Conservation (phyloP, 495 filamentous ascomycete species). For the Schizothecium vesticola region DNA sequence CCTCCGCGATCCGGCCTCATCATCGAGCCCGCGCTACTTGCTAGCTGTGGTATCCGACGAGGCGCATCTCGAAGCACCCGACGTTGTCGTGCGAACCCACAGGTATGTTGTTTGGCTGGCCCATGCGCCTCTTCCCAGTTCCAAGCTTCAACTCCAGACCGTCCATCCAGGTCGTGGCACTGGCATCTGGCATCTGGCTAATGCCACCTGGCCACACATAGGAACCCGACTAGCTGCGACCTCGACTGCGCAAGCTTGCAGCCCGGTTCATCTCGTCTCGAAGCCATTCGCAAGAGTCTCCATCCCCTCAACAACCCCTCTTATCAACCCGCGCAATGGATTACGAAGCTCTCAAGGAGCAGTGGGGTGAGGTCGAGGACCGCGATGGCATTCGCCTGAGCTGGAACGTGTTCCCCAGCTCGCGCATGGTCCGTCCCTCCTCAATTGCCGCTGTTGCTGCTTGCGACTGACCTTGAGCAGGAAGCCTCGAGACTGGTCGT, state of each 20-base stretch:
- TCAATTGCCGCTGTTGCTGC: background rate
- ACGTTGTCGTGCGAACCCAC: background rate
- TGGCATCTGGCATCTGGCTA: conserved; percentile 12
- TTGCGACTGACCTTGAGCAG: conserved; percentile 39
- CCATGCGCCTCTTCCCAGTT: background rate
- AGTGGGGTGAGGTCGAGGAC: conserved; percentile 96
- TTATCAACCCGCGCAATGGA: conserved; percentile 38
- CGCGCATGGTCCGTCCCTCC: conserved; percentile 71
- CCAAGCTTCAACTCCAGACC: conserved; percentile 1
- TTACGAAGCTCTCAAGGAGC: conserved; percentile 74
- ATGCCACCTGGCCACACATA: conserved; percentile 26
- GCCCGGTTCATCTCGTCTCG: background rate
- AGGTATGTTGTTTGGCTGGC: background rate
- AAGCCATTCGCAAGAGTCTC: background rate
- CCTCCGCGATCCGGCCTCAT: background rate
- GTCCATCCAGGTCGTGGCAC: background rate
- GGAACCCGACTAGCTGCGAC: background rate
- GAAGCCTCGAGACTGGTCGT: conserved; percentile 97
- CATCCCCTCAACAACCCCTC: background rate
- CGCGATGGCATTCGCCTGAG: conserved; percentile 94
- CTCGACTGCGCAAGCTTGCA: background rate
- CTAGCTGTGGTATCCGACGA: background rate
- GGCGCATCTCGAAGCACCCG: background rate
- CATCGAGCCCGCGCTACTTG: background rate
- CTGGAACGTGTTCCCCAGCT: conserved; percentile 99